Evolutionary conservation across 257 asterid species (phyloP), one percentile per base, ranked within the genome.

Genomic region (Salvia rosmarinus): DNA sequence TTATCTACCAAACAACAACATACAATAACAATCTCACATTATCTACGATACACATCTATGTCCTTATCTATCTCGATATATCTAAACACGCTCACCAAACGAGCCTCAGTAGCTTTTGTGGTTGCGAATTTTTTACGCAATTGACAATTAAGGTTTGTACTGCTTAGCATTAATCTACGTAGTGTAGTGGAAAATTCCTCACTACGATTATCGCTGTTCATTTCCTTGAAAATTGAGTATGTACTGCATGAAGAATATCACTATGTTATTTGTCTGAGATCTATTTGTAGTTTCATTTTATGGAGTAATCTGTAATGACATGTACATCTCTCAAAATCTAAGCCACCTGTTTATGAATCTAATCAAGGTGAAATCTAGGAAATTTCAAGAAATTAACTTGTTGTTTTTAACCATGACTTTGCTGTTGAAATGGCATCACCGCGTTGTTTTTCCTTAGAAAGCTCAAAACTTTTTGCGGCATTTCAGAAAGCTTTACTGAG

Each of bases 201-300:
- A n/a, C n/a, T n/a, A n/a, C n/a, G n/a, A n/a, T n/a, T n/a, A n/a
- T n/a, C n/a, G n/a, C n/a, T n/a, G n/a, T n/a, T n/a, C n/a, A n/a
- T n/a, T n/a, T n/a, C n/a, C n/a, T n/a, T n/a, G n/a, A n/a, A n/a
- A n/a, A n/a, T n/a, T n/a, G n/a, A 17, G 9, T 3, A 9, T 5
- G 9, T 5, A 0, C 42, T 37, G 9, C 42, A 37, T 37, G 19
- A 47, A 42, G 46, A 19, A 63, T 2, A 40, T 28, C 60, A 57
- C 16, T 70, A 10, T 61, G 40, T 57, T 49, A n/a, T 77, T 37
- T 17, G 55, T 71, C 51, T 44, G 47, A 40, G 16, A 51, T 74
- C 69, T 79, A 34, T 71, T 46, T 60, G 59, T 79, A 66, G 42
- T 51, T 82, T 79, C 87, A 79, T 67, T 67, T 64, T 79, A 63